Evolutionary conservation across 352 stramenopile genomes (phyloP).

Genomic region (Pythium phragmiticola): DNA sequence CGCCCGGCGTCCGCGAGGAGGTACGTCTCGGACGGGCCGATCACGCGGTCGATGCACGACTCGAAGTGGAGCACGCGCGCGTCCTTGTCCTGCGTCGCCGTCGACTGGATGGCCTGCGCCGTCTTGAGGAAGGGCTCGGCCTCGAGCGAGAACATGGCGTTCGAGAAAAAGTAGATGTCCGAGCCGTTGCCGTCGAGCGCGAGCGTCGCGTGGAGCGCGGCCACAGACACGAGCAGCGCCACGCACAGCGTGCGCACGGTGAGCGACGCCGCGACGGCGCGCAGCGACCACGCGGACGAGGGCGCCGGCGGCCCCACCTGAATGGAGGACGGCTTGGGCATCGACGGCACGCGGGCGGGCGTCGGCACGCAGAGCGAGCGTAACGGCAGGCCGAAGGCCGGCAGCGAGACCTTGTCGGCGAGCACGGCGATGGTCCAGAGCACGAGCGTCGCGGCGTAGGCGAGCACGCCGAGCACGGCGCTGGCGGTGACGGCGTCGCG

Average conservation of each 20-base stretch:
- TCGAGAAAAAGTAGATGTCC: constrained; percentile 22
- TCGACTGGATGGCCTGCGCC: not conserved
- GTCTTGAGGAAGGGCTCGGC: constrained; percentile 11
- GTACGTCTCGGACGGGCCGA: no score
- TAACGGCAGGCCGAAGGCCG: not conserved
- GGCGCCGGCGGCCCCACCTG: not conserved
- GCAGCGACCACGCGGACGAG: not conserved
- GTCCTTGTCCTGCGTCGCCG: not conserved
- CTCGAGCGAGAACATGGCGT: constrained; percentile 24
- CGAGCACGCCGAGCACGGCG: not conserved
- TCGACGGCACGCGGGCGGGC: not conserved
- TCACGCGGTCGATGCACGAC: not conserved
- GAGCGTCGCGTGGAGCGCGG: constrained; percentile 15
- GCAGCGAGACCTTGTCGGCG: not conserved
- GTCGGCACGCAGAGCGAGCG: not conserved
- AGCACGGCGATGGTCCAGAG: constrained; percentile 8
- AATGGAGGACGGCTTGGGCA: not conserved
- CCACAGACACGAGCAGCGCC: constrained; percentile 3
- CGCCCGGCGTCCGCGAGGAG: not conserved
- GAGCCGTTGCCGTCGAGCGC: constrained; percentile 14
- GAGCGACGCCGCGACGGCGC: not conserved
- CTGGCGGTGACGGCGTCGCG: not conserved
- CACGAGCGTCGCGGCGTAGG: constrained; percentile 7
- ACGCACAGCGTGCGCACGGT: constrained; percentile 10
- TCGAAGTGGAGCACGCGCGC: not conserved